A percentile compares a stretch with the other conserved stretches of the same genome.
These are phyloP conservation scores for Exophiala viscosa DNA, from an alignment of 2,329 filamentous ascomycete species.

Conservation along the genomic window DNA sequence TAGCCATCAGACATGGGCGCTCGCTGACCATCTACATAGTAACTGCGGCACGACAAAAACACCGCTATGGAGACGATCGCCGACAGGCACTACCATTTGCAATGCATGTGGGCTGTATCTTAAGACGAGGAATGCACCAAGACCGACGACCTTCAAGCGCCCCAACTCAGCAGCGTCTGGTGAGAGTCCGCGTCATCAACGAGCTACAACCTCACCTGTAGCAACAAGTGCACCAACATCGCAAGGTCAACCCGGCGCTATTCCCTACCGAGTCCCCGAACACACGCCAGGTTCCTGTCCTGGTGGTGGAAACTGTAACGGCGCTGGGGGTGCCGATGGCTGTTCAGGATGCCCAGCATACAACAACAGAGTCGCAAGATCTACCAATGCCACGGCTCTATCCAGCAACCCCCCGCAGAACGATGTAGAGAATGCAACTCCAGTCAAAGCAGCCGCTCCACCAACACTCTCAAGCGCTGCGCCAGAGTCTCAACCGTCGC, in stretches of 20 bases:
- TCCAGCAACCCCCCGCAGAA: background rate
- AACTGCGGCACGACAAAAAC: slow-evolving; percentile 95
- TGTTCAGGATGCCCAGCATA: slow-evolving; percentile 95
- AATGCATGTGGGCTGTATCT: slow-evolving; percentile 95
- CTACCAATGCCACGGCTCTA: slow-evolving; percentile 13
- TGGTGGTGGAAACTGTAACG: slow-evolving; percentile 90
- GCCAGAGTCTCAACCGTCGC: slow-evolving; percentile 9
- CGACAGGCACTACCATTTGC: slow-evolving; percentile 90
- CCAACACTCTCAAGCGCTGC: background rate
- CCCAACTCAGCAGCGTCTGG: slow-evolving; percentile 42
- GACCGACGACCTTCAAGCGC: slow-evolving; percentile 86
- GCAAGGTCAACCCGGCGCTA: slow-evolving; percentile 19
- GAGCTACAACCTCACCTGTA: slow-evolving; percentile 17
- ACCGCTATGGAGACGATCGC: slow-evolving; percentile 89
- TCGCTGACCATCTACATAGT: slow-evolving; percentile 47
- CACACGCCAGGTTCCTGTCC: slow-evolving; percentile 78
- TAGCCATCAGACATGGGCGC: too few relatives aligned
- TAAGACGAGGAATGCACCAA: slow-evolving; percentile 86
- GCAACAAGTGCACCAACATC: slow-evolving; percentile 33
- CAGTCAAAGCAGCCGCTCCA: slow-evolving; percentile 9
- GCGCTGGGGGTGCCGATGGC: slow-evolving; percentile 89
- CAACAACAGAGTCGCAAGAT: slow-evolving; percentile 80
- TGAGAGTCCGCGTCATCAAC: slow-evolving; percentile 20
- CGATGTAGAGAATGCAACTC: slow-evolving; percentile 5
- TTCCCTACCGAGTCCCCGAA: slow-evolving; percentile 27